Evolutionary conservation across 768 basidiomycete species (phyloP), one percentile per base, ranked within the genome.

Genomic region (Lentinula sp.): DNA sequence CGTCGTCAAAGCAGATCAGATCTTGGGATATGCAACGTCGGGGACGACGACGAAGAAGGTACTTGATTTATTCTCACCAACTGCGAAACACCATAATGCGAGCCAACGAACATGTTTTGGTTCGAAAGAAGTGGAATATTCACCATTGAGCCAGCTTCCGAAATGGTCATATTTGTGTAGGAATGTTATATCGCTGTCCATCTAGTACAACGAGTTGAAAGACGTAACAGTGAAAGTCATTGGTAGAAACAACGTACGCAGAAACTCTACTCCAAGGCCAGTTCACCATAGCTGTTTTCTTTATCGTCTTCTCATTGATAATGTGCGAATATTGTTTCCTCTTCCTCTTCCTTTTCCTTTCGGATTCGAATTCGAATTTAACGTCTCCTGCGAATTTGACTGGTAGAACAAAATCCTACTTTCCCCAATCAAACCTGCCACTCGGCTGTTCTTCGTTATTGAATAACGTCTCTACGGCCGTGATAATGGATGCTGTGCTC

Each of bases 11-110:
- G 89, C 21, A 21, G 21, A 21, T 21, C 68, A 1, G 80, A 78
- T 8, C 68, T 54, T 8, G 85, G 80, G 21, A 89, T 80, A 4
- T 79, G 76, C 21, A 89, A 72, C 0, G 83, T 84, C 1, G 78
- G 77, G 3, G 66, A 57, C 8, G 37, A 31, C 11, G 37, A n/a
- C 15, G 78, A 76, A n/a, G 75, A 63, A 0, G 86, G 81, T 1
- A 71, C 73, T 39, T 72, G 65, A 8, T 75, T 80, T 58, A 96
- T 81, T 55, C 81, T 78, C 2, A 95, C 66, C 9, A 95, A 72
- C 64, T 93, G 90, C 1, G 92, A 89, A 69, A 95, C 86, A 16
- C 91, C 92, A 15, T 82, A 76, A 65, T 93, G 89, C 5, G 93
- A 95, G 16, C 93, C 91, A 21, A 94, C 76, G 67, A 87, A 96